Base-by-base conservation (phyloP, 768 basidiomycete genomes). In the Russula dissimulans region DNA sequence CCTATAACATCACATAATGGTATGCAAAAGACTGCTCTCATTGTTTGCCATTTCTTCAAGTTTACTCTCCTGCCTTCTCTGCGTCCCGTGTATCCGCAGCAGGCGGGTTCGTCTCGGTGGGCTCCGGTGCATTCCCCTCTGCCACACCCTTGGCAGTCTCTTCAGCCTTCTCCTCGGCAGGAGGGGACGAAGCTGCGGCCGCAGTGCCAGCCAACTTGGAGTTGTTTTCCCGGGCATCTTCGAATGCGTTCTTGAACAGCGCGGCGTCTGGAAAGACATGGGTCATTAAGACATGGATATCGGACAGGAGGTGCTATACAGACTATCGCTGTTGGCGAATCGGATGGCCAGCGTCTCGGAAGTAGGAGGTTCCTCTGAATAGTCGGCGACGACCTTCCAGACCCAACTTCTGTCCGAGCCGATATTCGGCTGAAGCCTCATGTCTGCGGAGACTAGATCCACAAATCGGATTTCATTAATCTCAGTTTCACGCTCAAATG, bases 381-480 rank as follows among this genome's bases (percentile, higher is more conserved):
- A 95, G 74, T 99, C 97, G 31, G 95, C 95, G 54, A 85, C 81
- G 54, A 95, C 94, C 74, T 97, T 95, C 89, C 91, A 98, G 38
- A 99, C 95, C 97, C 97, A 98, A 68, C 93, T 95, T 75, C 97
- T 83, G 78, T 99, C 97, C 53, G 95, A 98, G 54, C 95, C 95
- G 68, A 98, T 91, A 76, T 98, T 98, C 69, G 95, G 91, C 71
- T 95, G 92, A 66, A 99, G 86, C 67, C 77, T 84, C 92, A 98
- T 98, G 65, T 97, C 94, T 44, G 79, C 62, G 29, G 89, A 75
- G 71, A 98, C 95, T 97, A 67, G 15, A 57, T 49, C 41, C 31
- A 29, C 22, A 31, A 56, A 14, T 54, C 47, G 22, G 29, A n/a
- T 38, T 26, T 57, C 51, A 43, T 31, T 26, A 12, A 39, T 42